Base-by-base conservation (phyloP, 352 stramenopile genomes). In the Peronospora tabacina region DNA sequence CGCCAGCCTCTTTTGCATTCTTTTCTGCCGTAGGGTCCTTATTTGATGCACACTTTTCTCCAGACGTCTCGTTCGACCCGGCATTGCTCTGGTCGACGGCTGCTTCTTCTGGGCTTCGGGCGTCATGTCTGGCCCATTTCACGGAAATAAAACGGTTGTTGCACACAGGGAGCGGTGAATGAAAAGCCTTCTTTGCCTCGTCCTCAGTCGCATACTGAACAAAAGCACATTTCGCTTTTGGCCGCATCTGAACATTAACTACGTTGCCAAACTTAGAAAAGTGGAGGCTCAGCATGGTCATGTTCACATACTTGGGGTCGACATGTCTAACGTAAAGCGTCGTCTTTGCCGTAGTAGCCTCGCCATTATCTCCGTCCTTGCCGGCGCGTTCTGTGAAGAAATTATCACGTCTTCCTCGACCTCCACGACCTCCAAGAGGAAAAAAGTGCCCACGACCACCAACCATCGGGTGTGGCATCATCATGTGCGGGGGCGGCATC, bases 81-180 rank as follows among this genome's bases (percentile, higher is more conserved):
- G 19, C 44, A 9, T 61, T 61, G 3, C 66, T 55, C 40, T 78
- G 63, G 38, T 83, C 65, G 6, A 59, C 61, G 15, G 52, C 64
- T 19, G 70, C 70, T 29, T 80, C 75, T 13, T 82, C 66, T 4
- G 73, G 70, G 17, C 78, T 76, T 37, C 86, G 84, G 2, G 80
- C 66, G 32, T 90, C 82, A 52, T 89, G 86, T 44, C 76, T 87
- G 32, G 82, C 82, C 74, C 81, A 91, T 53, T 91, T 90, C 17
- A 94, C 82, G 36, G 84, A 77, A 37, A 94, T 94, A 52, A 94
- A 94, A 7, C 82, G 80, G 55, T 94, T 94, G 56, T 94, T 94
- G 70, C 82, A 94, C 35, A 94, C 82, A 39, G 82, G 80, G 8
- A 90, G 82, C 0, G 82, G 82, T 34, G 82, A 94, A 49, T 91